Evolutionary conservation across 192 early-diverging fungal species (phyloP), one percentile per base, ranked within the genome.

Genomic region (Entomortierella chlamydospora): DNA sequence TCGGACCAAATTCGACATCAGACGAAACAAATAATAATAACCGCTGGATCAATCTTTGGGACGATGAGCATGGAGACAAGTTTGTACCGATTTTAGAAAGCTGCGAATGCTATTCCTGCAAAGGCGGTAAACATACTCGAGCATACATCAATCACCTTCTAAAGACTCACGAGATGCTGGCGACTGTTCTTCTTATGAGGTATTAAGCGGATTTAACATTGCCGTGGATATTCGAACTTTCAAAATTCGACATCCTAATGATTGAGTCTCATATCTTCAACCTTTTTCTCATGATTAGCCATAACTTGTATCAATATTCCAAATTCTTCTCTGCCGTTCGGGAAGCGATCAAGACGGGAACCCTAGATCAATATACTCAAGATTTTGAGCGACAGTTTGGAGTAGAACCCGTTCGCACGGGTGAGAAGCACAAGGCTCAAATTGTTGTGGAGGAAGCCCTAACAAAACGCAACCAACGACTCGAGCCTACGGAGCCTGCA

Each of bases 101-200:
- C 11, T 94, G 93, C 67, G 58, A 77, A 50, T 94, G 93, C 68
- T 87, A 88, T 50, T 77, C 91, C 23, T 94, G 93, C 64, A 79
- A 78, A 37, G 81, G 65, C 34, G 26, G 41, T 12, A 59, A 39
- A 37, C 89, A 94, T 76, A 86, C 90, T 22, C 83, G 91, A 54
- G 87, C 92, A 5, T 94, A 94, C 61, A 81, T 93, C 53, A 89
- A 93, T 70, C 93, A 94, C 57, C 83, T 94, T 59, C 70, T 93
- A 41, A 84, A 82, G 42, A 81, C 92, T 9, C 88, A 90, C 53
- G 93, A 94, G 79, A 94, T 94, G 93, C 79, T 94, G 58, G 92
- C 86, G 20, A 85, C 86, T 0, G 91, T 94, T 25, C 76, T 94
- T 31, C 82, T 94, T 22, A 91, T 92, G 87, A 84, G 84, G 88